Percentiles rank a stretch among this genome's conserved stretches.
Conservation (phyloP, 129 eudicot species). For the Flaveria bidentis region DNA sequence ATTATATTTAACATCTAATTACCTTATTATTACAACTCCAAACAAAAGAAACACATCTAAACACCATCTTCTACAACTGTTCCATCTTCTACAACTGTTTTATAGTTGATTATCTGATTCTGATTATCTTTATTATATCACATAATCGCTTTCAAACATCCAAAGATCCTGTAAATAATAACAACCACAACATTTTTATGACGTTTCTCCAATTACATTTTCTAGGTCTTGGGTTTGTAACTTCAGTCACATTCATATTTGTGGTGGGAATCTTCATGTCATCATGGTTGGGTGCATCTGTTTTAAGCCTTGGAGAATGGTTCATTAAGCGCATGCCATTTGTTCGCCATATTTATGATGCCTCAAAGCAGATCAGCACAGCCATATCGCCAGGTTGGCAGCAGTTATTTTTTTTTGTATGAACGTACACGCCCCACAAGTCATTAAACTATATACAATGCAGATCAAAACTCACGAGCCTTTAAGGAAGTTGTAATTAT, state of each 20-base stretch:
- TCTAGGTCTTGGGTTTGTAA: slow-evolving; percentile 71
- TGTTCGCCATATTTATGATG: slow-evolving; percentile 76
- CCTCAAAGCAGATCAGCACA: slow-evolving; percentile 79
- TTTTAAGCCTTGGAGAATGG: slow-evolving; percentile 77
- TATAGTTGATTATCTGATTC: background rate
- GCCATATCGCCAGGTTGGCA: slow-evolving; percentile 83
- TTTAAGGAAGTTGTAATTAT: slow-evolving; percentile 83
- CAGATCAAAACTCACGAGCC: slow-evolving; percentile 80
- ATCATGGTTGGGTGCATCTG: slow-evolving; percentile 91
- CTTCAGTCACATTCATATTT: slow-evolving; percentile 75
- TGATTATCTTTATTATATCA: no score
- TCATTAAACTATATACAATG: background rate
- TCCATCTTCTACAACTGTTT: no score
- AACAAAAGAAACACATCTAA: no score
- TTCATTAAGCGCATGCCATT: slow-evolving; percentile 79
- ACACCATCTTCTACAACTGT: no score
- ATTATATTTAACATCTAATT: background rate
- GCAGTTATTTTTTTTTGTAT: background rate
- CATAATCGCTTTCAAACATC: background rate
- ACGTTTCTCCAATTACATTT: slow-evolving; percentile 9
- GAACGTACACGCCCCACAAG: background rate
- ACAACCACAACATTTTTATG: background rate
- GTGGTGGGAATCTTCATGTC: slow-evolving; percentile 86
- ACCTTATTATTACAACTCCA: no score
- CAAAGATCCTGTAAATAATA: background rate